Base-by-base conservation (phyloP, 352 stramenopile species). In the Globisporangium megalacanthum region DNA sequence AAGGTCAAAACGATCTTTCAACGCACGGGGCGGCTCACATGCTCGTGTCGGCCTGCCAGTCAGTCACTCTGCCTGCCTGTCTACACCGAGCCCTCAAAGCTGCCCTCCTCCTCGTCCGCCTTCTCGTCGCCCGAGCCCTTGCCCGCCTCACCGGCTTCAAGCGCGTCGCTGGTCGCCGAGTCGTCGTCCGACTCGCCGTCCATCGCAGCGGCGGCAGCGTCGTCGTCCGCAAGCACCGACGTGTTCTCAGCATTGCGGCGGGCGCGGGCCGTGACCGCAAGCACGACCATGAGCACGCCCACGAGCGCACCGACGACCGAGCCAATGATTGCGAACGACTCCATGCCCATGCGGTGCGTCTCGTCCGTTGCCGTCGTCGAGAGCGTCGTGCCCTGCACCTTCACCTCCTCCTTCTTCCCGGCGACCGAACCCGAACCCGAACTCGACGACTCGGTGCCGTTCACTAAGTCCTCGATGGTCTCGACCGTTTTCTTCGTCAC, bases 51-150 rank as follows among this genome's bases (percentile, higher is more conserved):
- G 25, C 25, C 25, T 29, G 25, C 25, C 25, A 29, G 25, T 29
- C 25, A 29, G 25, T 29, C 25, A 29, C 19, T 2, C 2, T 22
- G 41, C 17, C 15, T 19, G 41, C 41, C 25, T 29, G 25, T 47
- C 41, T 75, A 83, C 57, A 77, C 73, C 15, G 73, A 73, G 49
- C 73, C 73, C 29, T 79, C 69, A 31, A 83, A 83, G 60, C 75
- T 80, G 66, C 73, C 73, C 64, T 83, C 73, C 48, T 62, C 58
- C 39, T 73, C 67, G 42, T 54, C 65, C 8, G 25, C 66, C 20
- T 70, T 46, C 7, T 69, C 62, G 20, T 68, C 58, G 45, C 63
- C 64, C 39, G 60, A 58, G 7, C 69, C 68, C 56, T 74, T 72
- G 44, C 64, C 58, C 0, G 67, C 57, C 11, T 56, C 68, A 11